These are phyloP conservation scores for Fusarium mexicanum DNA, from an alignment of 2,329 filamentous ascomycete species.

Conservation along the genomic window DNA sequence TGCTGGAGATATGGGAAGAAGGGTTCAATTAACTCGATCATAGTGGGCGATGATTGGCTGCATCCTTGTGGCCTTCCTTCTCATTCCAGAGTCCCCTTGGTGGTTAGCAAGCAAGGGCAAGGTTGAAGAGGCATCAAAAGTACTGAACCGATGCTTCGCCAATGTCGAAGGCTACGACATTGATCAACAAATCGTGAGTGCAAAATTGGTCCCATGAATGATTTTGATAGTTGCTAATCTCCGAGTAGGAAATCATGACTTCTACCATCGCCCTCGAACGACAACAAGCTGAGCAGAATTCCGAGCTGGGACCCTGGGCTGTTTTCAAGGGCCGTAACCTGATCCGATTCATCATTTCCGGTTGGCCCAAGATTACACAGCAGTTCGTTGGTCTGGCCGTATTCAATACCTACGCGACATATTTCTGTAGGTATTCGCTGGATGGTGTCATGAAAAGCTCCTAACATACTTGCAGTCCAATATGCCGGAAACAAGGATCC, in stretches of 20 bases:
- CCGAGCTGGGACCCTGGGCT: background rate
- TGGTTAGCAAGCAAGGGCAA: background rate
- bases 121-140: background rate
- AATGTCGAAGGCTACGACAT: background rate
- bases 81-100: background rate
- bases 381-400: background rate
- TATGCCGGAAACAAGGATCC: background rate
- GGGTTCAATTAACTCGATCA: too few species aligned
- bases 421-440: background rate
- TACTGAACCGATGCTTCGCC: background rate
- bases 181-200: background rate
- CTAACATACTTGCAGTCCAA: background rate
- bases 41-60: background rate
- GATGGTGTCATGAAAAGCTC: rapidly evolving
- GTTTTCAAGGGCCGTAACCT: background rate
- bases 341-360: background rate
- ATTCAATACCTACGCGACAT: background rate
- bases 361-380: background rate
- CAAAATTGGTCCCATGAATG: rapidly evolving
- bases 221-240: background rate
- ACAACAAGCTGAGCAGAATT: background rate
- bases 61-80: background rate
- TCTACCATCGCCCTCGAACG: background rate
- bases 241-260: background rate
- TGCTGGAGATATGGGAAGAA: too few species aligned